A percentile compares a stretch with the other conserved stretches of the same genome.
Conservation (phyloP, 306 rosid species). For the Adenanthera pavonina region DNA sequence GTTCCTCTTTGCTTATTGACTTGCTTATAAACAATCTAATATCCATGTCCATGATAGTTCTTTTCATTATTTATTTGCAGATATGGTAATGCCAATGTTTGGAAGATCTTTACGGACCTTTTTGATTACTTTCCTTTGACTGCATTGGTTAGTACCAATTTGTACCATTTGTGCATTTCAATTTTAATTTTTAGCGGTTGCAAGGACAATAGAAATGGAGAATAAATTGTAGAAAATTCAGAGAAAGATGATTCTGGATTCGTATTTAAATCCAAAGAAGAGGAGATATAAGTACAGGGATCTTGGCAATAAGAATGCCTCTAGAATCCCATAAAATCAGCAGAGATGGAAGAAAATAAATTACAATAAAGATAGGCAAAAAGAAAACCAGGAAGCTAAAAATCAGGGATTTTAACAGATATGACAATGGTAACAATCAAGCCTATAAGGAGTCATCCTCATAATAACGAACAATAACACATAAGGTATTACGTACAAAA, state of each 20-base stretch:
- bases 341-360: not conserved
- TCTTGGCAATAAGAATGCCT: not conserved
- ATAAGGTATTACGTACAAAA: not conserved
- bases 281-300: not conserved
- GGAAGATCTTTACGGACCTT: slow-evolving; percentile 86
- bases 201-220: not conserved
- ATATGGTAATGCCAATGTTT: slow-evolving; percentile 84
- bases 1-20: slow-evolving; percentile 11
- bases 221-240: not conserved
- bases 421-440: not conserved
- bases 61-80: slow-evolving; percentile 49
- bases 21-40: not conserved
- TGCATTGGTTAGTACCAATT: slow-evolving; percentile 70
- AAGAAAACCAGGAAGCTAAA: not conserved
- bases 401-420: not conserved
- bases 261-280: not conserved
- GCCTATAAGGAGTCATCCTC: not conserved
- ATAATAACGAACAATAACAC: not conserved
- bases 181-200: not conserved
- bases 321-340: not conserved
- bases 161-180: slow-evolving; percentile 7
- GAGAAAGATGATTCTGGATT: not conserved
- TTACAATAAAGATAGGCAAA: not conserved
- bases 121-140: slow-evolving; percentile 87
- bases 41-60: slow-evolving; percentile 26